These are phyloP conservation scores for Cystofilobasidium capitatum DNA, from an alignment of 768 basidiomycete genomes.

Conservation along the genomic window DNA sequence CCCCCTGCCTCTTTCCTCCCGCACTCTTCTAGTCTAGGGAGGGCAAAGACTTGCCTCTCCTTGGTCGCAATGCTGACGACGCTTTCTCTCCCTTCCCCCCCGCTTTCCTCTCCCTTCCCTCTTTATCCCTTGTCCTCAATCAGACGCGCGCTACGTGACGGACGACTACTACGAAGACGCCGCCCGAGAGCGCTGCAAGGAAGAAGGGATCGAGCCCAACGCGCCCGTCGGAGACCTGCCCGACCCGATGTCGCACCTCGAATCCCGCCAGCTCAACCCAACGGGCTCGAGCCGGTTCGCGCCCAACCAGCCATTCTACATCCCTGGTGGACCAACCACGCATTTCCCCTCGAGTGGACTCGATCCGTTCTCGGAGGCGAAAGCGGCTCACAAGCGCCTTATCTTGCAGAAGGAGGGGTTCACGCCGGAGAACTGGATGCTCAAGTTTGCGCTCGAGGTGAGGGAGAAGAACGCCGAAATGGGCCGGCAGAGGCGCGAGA, in stretches of 20 bases:
- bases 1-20: not conserved
- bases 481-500: slow-evolving; percentile 36
- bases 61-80: too few species aligned
- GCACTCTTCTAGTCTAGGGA: not conserved
- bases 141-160: slow-evolving; percentile 82
- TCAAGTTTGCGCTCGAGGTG: slow-evolving; percentile 58
- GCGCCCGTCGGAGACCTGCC: slow-evolving; percentile 73
- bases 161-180: slow-evolving; percentile 96
- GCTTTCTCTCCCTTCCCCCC: too few species aligned
- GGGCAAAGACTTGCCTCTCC: too few species aligned
- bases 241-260: slow-evolving; percentile 44
- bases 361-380: slow-evolving; percentile 36
- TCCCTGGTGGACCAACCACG: slow-evolving; percentile 84
- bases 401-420: slow-evolving; percentile 68
- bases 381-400: slow-evolving; percentile 61
- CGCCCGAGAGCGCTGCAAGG: slow-evolving; percentile 60
- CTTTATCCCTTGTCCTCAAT: not conserved
- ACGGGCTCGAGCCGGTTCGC: slow-evolving; percentile 10
- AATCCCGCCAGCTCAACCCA: slow-evolving; percentile 14
- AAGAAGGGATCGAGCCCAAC: slow-evolving; percentile 71
- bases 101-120: not conserved
- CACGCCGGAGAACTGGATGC: slow-evolving; percentile 88
- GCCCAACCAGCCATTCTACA: slow-evolving; percentile 59
- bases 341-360: slow-evolving; percentile 76
- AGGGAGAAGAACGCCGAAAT: slow-evolving; percentile 49